phyloP scores from a whole-genome alignment of 768 basidiomycete genomes.

The Suillus americanus region DNA sequence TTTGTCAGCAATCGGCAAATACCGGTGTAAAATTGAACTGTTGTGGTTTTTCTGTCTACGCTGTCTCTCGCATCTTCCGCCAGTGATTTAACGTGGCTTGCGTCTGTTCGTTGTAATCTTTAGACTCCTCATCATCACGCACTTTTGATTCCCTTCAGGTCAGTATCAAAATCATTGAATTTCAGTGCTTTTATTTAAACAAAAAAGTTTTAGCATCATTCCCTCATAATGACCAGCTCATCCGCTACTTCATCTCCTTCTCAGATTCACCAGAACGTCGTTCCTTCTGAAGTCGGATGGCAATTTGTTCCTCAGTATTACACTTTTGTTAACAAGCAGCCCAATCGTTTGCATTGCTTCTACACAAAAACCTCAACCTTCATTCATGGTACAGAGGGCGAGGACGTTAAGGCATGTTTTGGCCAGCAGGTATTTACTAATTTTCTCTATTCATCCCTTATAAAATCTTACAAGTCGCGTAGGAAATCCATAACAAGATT shows the following conservation, averaged over 20 bases:
- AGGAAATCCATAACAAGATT: conserved; percentile 99
- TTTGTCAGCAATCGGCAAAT: conserved; percentile 34
- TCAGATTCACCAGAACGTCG: conserved; percentile 58
- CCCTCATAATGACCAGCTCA: conserved; percentile 33
- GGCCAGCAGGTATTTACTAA: conserved; percentile 77
- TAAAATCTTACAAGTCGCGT: conserved; percentile 10
- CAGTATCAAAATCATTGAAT: background rate
- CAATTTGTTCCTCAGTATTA: conserved; percentile 99
- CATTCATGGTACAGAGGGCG: conserved; percentile 96
- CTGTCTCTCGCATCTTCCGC: conserved; percentile 25
- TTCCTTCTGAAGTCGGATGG: conserved; percentile 97
- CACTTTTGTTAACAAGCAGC: conserved; percentile 97
- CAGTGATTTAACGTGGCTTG: conserved; percentile 11
- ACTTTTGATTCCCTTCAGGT: conserved; percentile 35
- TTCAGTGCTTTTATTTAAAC: background rate
- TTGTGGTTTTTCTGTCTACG: conserved; percentile 22
- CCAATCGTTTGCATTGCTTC: conserved; percentile 95
- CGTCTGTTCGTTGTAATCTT: conserved; percentile 35
- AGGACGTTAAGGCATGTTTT: conserved; percentile 84
- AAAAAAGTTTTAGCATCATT: conserved; percentile 25
- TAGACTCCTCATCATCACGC: conserved; percentile 38
- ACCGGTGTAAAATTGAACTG: conserved; percentile 31
- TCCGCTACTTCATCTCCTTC: conserved; percentile 39
- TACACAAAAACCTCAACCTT: conserved; percentile 98
- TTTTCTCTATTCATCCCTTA: conserved; percentile 10